Evolutionary conservation across 2,329 filamentous ascomycete genomes (phyloP), one percentile per base, ranked within the genome.

Genomic region (Sporothrix schenckii): DNA sequence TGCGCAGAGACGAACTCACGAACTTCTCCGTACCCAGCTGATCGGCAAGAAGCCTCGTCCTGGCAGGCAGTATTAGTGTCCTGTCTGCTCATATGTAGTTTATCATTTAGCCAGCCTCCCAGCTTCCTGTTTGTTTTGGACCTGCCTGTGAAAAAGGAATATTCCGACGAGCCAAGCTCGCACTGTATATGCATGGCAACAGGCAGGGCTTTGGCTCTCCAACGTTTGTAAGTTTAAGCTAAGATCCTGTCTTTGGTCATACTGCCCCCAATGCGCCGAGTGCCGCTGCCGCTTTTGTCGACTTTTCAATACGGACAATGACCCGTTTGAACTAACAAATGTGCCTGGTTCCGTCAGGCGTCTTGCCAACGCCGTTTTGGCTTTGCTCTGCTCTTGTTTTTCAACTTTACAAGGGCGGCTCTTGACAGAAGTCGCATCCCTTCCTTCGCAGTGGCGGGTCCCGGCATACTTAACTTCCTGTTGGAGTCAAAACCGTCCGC

Each of bases 271-370:
- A 39, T 49, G 41, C 44, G 14, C 44, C 54, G 2, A 9, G 44
- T 44, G 24, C 27, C 27, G 5, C 34, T 50, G 34, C 19, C 2
- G 21, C 24, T 65, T 66, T 66, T 11, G 7, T 21, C 61, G 24
- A 49, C 63, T 49, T 53, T 10, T 34, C 6, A 34, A 9, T 41
- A 66, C 49, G 49, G 61, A 34, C 44, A 27, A 34, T 44, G 16
- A 65, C 10, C 39, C 63, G 49, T 49, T 49, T 41, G 47, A 54
- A 19, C 65, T 47, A 67, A 52, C n/a, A n/a, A n/a, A 30, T 50
- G 50, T 54, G 44, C 65, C 65, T 67, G 65, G 65, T 24, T 49
- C 49, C 63, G 63, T 27, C 63, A 21, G 63, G 65, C 65, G 50
- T 54, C 19, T 7, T 66, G 47, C 30, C 47, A 66, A 53, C 13